Conservation (phyloP, 805 yeast genomes). For the Spathaspora passalidarum region DNA sequence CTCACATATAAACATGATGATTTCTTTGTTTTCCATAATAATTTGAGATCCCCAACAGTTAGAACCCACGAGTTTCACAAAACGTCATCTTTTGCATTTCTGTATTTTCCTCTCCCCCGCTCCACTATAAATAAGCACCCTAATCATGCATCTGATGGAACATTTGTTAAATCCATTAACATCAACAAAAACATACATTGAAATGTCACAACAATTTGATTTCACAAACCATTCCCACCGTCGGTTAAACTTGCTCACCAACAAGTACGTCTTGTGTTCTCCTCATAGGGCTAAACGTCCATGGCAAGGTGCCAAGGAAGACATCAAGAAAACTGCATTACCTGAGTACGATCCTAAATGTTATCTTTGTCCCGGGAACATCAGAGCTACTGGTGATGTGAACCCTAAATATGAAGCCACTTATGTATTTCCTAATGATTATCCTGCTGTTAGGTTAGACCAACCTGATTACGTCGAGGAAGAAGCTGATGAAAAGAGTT, state of each 20-base stretch:
- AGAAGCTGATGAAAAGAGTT: constrained; percentile 13
- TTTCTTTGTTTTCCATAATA: neutral
- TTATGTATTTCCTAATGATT: constrained; percentile 64
- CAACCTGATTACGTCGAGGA: constrained; percentile 44
- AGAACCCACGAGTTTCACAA: neutral
- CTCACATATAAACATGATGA: neutral
- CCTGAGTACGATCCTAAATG: constrained; percentile 64
- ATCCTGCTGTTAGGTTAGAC: constrained; percentile 61
- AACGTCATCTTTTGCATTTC: neutral
- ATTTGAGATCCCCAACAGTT: neutral
- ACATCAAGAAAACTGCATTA: constrained; percentile 33
- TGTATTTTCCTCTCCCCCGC: neutral
- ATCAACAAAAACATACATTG: constrained; percentile 15
- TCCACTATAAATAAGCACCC: neutral
- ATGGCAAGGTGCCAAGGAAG: constrained; percentile 76
- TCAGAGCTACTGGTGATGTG: constrained; percentile 56
- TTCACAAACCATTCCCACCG: constrained; percentile 63
- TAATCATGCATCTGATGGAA: constrained; percentile 12
- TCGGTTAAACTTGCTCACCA: constrained; percentile 66
- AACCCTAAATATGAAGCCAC: constrained; percentile 60
- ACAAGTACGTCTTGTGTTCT: constrained; percentile 66
- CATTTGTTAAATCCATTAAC: constrained; percentile 20
- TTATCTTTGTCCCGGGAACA: constrained; percentile 70
- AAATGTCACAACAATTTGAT: constrained; percentile 36
- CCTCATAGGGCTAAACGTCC: constrained; percentile 79